These are phyloP conservation scores for Pezicula rhizophila DNA, from an alignment of 2,329 filamentous ascomycete species.

Conservation along the genomic window DNA sequence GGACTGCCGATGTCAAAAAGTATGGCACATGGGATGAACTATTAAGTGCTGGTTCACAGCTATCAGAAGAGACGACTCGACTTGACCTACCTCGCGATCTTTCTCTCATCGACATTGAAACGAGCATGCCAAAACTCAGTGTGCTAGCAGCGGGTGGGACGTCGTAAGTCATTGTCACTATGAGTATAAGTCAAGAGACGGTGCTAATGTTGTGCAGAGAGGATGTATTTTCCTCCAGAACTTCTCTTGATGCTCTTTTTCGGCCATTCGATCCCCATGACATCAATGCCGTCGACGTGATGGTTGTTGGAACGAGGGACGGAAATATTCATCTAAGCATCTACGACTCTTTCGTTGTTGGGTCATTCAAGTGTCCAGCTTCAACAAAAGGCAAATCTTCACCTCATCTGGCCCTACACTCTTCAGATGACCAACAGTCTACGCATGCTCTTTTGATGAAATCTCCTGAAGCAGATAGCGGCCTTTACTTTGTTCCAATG, in stretches of 20 bases:
- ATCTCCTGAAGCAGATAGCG: constrained; percentile 32
- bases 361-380: constrained; percentile 48
- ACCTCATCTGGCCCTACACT: constrained; percentile 46
- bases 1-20: constrained; percentile 8
- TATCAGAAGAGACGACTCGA: constrained; percentile 7
- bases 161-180: constrained; percentile 41
- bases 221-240: constrained; percentile 28
- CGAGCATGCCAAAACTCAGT: constrained; percentile 69
- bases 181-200: neutral
- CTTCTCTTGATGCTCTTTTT: constrained; percentile 28
- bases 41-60: constrained; percentile 8
- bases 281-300: constrained; percentile 70
- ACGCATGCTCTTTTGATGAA: constrained; percentile 67
- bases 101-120: constrained; percentile 69
- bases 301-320: constrained; percentile 67
- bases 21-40: constrained; percentile 16
- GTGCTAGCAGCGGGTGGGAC: constrained; percentile 60
- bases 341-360: constrained; percentile 79
- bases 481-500: constrained; percentile 63
- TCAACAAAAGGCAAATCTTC: constrained; percentile 19
- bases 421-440: constrained; percentile 67
- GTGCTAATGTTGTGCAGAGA: constrained; percentile 18
- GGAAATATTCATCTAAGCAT: constrained; percentile 72
- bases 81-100: constrained; percentile 65
- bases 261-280: constrained; percentile 46